These are phyloP conservation scores for Torulaspora indica DNA, from an alignment of 805 yeast species.

Conservation along the genomic window DNA sequence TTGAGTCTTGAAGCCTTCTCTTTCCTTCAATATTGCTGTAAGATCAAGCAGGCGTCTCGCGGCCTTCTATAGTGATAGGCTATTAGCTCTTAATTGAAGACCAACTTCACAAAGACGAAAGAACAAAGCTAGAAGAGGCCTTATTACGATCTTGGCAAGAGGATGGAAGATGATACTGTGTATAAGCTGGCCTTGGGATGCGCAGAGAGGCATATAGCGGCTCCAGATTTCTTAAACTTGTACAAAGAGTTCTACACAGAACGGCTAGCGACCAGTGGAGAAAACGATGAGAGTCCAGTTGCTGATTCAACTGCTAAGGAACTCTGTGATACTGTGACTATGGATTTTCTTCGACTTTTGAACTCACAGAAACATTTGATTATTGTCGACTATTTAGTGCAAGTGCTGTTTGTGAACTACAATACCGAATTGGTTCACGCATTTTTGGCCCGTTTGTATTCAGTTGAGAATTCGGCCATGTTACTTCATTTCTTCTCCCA, in stretches of 20 bases:
- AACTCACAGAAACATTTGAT: slow-evolving; percentile 18
- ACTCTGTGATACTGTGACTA: slow-evolving; percentile 7
- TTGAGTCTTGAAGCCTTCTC: neutral
- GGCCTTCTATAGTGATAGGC: neutral
- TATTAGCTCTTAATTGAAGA: neutral
- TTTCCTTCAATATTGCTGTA: neutral
- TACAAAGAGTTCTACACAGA: slow-evolving; percentile 36
- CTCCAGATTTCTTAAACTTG: slow-evolving; percentile 30
- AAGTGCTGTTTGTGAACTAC: slow-evolving; percentile 31
- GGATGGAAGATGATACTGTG: slow-evolving; percentile 24
- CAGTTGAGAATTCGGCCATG: slow-evolving; percentile 15
- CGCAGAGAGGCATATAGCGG: slow-evolving; percentile 26
- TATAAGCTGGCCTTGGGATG: slow-evolving; percentile 28
- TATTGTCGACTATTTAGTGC: slow-evolving; percentile 30
- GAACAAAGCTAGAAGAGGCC: neutral
- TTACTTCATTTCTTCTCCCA: slow-evolving; percentile 30
- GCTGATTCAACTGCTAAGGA: slow-evolving; percentile 12
- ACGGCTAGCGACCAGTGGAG: slow-evolving; percentile 18
- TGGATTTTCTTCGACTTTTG: slow-evolving; percentile 24
- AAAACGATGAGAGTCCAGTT: slow-evolving; percentile 16
- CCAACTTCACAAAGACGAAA: neutral
- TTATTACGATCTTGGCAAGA: neutral
- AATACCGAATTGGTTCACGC: slow-evolving; percentile 26
- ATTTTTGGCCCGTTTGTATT: slow-evolving; percentile 25
- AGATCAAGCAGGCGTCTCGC: neutral